Evolutionary conservation across 2,329 filamentous ascomycete species (phyloP), one percentile per base, ranked within the genome.

Genomic region (Penicillium sp.): DNA sequence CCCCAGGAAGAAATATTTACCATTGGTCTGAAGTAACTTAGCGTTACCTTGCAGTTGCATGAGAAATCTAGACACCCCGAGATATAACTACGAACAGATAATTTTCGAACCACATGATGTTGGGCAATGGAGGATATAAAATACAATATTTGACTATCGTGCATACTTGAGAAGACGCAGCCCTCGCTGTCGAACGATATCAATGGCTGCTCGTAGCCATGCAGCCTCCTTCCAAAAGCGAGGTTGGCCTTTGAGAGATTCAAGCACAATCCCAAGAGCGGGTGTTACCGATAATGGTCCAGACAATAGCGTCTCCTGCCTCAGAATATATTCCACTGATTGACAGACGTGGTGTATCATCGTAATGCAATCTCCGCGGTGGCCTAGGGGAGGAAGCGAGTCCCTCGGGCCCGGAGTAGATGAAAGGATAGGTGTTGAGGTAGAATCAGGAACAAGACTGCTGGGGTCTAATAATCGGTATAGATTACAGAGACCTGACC

Each of bases 281-380:
- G 56, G 51, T 26, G 52, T 61, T 8, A 61, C n/a, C 13, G 59
- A 57, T 35, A 65, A 40, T 10, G 56, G 52, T 16, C 68, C 60
- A 7, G 60, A 38, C 22, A 70, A 37, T 11, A 61, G 22, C 58
- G 69, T 68, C 1, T 69, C 61, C 4, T 71, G 65, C 40, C 70
- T 59, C 42, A 74, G 40, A 51, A 70, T 72, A 52, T 73, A 78
- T 57, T 77, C 71, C 10, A 78, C 56, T 0, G 75, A 74, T 55
- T 76, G 52, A 22, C 76, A 75, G 40, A 79, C 74, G 51, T 73
- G 72, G 19, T 69, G 70, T 6, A 69, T 73, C 52, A 73, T 60
- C 6, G 55, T 42, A 6, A 68, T 52, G 38, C 72, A 67, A 45
- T 75, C 68, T 25, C 22, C 37, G 4, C 72, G 68, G 49, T 74